These are phyloP conservation scores for Penicillium crustosum DNA, from an alignment of 2,329 filamentous ascomycete species.

Conservation along the genomic window DNA sequence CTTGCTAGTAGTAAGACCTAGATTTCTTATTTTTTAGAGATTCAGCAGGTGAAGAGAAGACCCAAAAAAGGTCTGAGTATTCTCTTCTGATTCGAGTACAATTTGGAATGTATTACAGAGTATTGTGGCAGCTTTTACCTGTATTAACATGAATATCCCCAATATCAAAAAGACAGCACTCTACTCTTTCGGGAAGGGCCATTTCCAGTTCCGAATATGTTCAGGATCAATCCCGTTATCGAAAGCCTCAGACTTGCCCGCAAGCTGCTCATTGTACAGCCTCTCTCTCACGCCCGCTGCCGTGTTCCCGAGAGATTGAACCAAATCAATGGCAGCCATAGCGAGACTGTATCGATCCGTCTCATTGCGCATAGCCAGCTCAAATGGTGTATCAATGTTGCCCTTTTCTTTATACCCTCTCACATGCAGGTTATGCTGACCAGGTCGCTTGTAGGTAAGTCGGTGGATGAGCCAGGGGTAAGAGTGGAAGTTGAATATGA, in stretches of 20 bases:
- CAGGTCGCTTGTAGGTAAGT: conserved; percentile 72
- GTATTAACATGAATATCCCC: neutral
- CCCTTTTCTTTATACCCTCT: conserved; percentile 79
- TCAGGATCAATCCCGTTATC: conserved; percentile 70
- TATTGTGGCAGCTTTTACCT: neutral
- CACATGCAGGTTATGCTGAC: conserved; percentile 68
- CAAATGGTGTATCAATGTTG: conserved; percentile 78
- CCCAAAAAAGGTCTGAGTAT: too few relatives aligned
- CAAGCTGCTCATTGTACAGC: conserved; percentile 64
- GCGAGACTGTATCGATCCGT: conserved; percentile 76
- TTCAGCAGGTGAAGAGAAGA: too few relatives aligned
- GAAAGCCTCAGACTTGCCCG: conserved; percentile 63
- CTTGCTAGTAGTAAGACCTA: too few relatives aligned
- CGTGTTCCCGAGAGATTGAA: conserved; percentile 62
- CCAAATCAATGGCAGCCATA: conserved; percentile 72
- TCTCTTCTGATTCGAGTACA: neutral
- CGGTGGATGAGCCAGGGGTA: conserved; percentile 80
- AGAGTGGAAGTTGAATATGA: conserved; percentile 83
- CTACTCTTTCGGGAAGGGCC: conserved; percentile 49
- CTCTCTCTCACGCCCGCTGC: conserved; percentile 63
- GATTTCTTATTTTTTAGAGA: too few relatives aligned
- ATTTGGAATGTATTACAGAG: neutral
- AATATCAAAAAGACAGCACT: neutral
- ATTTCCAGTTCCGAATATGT: conserved; percentile 65
- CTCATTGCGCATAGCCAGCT: conserved; percentile 74